Base-by-base conservation (phyloP, 768 basidiomycete genomes). In the Paxillus ammoniavirescens region DNA sequence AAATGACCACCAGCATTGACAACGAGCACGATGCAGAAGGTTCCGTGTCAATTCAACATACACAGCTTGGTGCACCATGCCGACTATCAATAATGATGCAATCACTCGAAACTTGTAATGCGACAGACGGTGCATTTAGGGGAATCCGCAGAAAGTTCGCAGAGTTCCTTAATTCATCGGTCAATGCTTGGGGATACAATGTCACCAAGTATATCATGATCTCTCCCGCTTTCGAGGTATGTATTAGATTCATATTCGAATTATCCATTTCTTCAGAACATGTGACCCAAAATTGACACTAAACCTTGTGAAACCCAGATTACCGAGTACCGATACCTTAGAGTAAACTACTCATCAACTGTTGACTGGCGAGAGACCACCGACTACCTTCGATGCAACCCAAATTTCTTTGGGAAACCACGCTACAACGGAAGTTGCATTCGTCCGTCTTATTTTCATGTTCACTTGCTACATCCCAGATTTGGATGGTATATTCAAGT, bases 361-460 rank as follows among this genome's bases (percentile, higher is more conserved):
- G 51, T 67, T 9, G 59, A 70, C 54, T 75, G 72, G 72, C 28
- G 46, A 8, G 26, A 57, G 18, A 53, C 52, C 4, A 62, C 57
- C 1, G 65, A 76, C 49, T 58, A 67, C 30, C 58, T 76, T 1
- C 53, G 56, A 3, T 70, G 63, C 56, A 72, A 65, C 48, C 68
- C 71, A 8, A 45, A 42, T 0, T 76, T 75, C 53, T 58, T 63
- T 38, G 37, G 55, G 0, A 21, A 41, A 2, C 64, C 62, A 8
- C 61, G 59, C 0, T 73, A 65, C 30, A 60, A 31, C 33, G 9
- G 2, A 14, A 0, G 26, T 8, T 0, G 17, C 42, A 6, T 68
- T 73, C 43, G 60, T 52, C 1, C 43, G 47, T 17, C 47, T 72
- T 0, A 28, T 65, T 4, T 43, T 62, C n/a, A 38, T 72, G 4